A percentile compares a stretch with the other conserved stretches of the same genome.
Evolutionary conservation across 1,284 basidiomycete species (phyloP).

Genomic region (Leccinum insigne): DNA sequence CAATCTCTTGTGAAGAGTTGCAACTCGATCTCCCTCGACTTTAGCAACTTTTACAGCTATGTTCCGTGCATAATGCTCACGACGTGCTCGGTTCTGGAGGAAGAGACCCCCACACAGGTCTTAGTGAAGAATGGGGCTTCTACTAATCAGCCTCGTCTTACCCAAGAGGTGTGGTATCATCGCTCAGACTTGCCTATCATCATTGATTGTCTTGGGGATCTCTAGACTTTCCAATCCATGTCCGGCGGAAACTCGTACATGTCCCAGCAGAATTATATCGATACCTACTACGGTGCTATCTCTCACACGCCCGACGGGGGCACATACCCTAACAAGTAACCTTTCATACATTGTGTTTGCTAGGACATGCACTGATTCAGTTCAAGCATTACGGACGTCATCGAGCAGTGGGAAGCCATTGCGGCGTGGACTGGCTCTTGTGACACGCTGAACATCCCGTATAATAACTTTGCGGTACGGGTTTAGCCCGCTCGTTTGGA

Average conservation of each 20-base stretch:
- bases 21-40: constrained; percentile 18
- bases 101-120: constrained; percentile 9
- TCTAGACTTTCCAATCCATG: constrained; percentile 19
- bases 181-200: not conserved
- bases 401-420: constrained; percentile 17
- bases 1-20: constrained; percentile 22
- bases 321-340: constrained; percentile 18
- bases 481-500: not conserved
- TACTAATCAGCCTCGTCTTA: constrained; percentile 15
- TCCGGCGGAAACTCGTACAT: constrained; percentile 21
- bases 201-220: not conserved
- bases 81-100: constrained; percentile 7
- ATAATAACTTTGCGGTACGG: constrained; percentile 21
- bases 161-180: constrained; percentile 13
- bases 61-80: constrained; percentile 25
- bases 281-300: constrained; percentile 20
- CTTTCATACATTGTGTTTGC: not conserved
- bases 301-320: constrained; percentile 15
- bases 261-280: constrained; percentile 24
- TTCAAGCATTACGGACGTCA: constrained; percentile 8
- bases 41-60: constrained; percentile 23
- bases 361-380: not conserved
- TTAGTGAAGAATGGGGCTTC: constrained; percentile 10
- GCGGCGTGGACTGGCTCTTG: constrained; percentile 26
- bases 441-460: constrained; percentile 18